Evolutionary conservation across 2,329 filamentous ascomycete genomes (phyloP), one percentile per base, ranked within the genome.

Genomic region (Cercospora sp.): DNA sequence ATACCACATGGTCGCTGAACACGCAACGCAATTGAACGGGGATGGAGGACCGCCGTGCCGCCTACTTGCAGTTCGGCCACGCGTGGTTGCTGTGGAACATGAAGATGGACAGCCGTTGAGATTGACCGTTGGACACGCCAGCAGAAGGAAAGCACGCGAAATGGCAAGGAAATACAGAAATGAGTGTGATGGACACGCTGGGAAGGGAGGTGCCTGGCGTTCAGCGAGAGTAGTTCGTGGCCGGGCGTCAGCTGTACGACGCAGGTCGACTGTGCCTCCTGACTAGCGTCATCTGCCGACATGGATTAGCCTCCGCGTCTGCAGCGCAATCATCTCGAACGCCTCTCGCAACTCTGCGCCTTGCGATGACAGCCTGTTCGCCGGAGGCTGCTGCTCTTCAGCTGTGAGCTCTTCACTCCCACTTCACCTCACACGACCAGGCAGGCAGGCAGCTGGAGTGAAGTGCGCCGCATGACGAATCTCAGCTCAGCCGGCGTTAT

Each of bases 1-100:
- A 40, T 45, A 49, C 37, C 51, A 43, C 62, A 65, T 65, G 62
- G 37, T 51, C 28, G 62, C 51, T 16, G 55, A 58, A n/a, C 3
- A 34, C 5, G 16, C 55, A 2, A 58, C 30, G 30, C 55, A n/a
- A 58, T 34, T 10, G 55, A 53, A 53, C 45, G 49, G 49, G 21
- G 49, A 28, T 26, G 21, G 49, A 53, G 49, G 21, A 53, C 18
- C 49, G 21, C 16, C 12, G 18, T 26, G 18, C 18, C 21, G 49
- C 18, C 18, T 53, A 26, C 49, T 53, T 24, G 24, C 49, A 26
- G 16, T 16, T 30, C 24, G 49, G 24, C 49, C 26, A 13, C 49
- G 24, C 24, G 49, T 16, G 24, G 49, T 55, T 55, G 49, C 10
- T 7, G 49, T 55, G 24, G 49, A 30, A 28, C 49, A 55, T 55